These are phyloP conservation scores for Starmerella apis DNA, from an alignment of 805 yeast genomes.

Conservation along the genomic window DNA sequence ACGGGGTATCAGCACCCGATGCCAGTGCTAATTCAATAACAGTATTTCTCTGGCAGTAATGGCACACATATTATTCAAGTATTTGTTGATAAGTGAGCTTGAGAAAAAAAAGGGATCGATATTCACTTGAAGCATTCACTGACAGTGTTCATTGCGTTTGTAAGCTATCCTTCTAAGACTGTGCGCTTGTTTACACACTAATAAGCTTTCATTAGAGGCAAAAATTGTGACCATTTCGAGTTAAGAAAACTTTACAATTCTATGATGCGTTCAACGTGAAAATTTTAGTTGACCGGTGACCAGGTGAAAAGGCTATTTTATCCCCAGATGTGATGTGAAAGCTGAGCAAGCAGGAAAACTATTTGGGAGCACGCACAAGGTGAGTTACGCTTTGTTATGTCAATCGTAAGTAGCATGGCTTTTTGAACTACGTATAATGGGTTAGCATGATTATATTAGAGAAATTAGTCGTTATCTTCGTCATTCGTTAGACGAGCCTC, in stretches of 20 bases:
- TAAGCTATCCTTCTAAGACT: slow-evolving; percentile 84
- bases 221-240: not conserved
- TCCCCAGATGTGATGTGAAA: slow-evolving; percentile 72
- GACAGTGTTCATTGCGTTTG: slow-evolving; percentile 84
- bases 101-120: slow-evolving; percentile 70
- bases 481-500: too few relatives aligned
- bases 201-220: slow-evolving; percentile 53
- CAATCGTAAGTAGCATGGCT: slow-evolving; percentile 22
- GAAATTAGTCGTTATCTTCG: too few relatives aligned
- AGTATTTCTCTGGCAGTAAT: too few relatives aligned
- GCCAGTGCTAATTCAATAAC: too few relatives aligned
- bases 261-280: slow-evolving; percentile 67
- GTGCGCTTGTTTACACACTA: slow-evolving; percentile 76
- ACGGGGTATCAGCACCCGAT: too few relatives aligned
- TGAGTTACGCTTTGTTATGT: slow-evolving; percentile 80
- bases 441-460: too few relatives aligned
- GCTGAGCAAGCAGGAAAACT: slow-evolving; percentile 69
- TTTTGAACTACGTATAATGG: too few relatives aligned
- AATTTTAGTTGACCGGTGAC: slow-evolving; percentile 86
- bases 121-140: slow-evolving; percentile 61
- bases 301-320: slow-evolving; percentile 83
- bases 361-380: slow-evolving; percentile 74
- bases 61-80: too few relatives aligned
- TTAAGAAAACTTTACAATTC: slow-evolving; percentile 73
- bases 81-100: too few relatives aligned